Conservation (phyloP, 345 rosid species). For the Eucalyptus grandis region DNA sequence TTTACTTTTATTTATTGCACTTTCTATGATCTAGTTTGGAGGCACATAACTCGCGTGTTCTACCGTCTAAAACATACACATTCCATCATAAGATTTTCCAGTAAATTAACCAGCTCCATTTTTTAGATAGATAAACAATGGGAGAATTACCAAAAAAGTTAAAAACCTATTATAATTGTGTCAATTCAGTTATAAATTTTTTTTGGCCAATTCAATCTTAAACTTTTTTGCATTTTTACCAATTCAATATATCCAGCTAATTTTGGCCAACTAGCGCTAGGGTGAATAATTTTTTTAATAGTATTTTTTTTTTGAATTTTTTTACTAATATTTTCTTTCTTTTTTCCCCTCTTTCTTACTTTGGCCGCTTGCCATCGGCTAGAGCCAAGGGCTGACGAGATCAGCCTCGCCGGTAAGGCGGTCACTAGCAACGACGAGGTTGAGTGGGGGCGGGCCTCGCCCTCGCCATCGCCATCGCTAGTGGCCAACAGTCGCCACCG, state of each 20-base stretch:
- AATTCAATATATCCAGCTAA: accelerated
- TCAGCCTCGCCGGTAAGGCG: accelerated
- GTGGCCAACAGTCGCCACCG: accelerated
- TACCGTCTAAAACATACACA: background rate
- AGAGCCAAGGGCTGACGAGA: accelerated
- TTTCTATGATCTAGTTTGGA: background rate
- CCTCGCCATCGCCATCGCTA: too few relatives aligned
- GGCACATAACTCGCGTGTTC: background rate
- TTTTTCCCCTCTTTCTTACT: too few relatives aligned
- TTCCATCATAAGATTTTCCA: background rate
- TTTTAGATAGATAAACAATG: background rate
- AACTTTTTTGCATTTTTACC: accelerated
- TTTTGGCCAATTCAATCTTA: accelerated
- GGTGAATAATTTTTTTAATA: too few relatives aligned
- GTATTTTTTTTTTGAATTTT: too few relatives aligned
- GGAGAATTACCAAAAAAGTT: too few relatives aligned
- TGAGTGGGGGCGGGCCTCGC: too few relatives aligned
- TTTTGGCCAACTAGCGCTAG: accelerated
- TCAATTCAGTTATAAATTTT: accelerated
- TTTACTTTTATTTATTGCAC: background rate
- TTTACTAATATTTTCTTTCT: too few relatives aligned
- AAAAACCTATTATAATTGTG: accelerated
- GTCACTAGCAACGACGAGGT: accelerated
- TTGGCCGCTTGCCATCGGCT: accelerated
- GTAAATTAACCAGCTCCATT: background rate